Evolutionary conservation across 1,284 basidiomycete genomes (phyloP).

Genomic region (Apiotrichum montevideense): DNA sequence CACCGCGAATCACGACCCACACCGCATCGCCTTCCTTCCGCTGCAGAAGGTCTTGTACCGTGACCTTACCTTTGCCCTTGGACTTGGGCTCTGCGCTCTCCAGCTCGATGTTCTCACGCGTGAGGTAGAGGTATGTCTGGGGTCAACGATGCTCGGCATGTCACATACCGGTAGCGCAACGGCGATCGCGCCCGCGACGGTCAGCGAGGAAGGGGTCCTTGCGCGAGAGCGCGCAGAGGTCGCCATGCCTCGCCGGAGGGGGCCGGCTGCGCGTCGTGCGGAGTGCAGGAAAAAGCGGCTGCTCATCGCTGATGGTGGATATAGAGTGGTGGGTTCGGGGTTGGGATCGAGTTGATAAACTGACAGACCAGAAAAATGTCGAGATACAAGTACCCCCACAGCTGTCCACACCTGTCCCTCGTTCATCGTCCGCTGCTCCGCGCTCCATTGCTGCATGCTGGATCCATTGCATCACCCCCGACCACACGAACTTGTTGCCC

Average conservation of each 20-base stretch:
- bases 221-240: not conserved
- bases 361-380: too few relatives aligned
- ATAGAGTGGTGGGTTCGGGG: not conserved
- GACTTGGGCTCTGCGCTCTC: not conserved
- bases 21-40: conserved; percentile 29
- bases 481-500: too few relatives aligned
- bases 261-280: not conserved
- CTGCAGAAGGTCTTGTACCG: conserved; percentile 30
- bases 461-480: too few relatives aligned
- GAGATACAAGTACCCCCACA: too few relatives aligned
- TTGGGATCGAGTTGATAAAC: too few relatives aligned
- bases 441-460: too few relatives aligned
- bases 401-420: too few relatives aligned
- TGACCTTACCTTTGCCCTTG: conserved; percentile 8
- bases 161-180: conserved; percentile 4
- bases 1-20: conserved; percentile 43
- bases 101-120: conserved; percentile 1
- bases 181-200: conserved; percentile 3
- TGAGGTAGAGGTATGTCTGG: conserved; percentile 8
- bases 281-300: not conserved
- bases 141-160: not conserved
- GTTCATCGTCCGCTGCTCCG: too few relatives aligned
- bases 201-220: not conserved
- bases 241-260: conserved; percentile 1
- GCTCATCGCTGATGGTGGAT: not conserved